A percentile compares a stretch with the other conserved stretches of the same genome.
These are phyloP conservation scores for Castanea crenata DNA, from an alignment of 306 rosid genomes.

Conservation along the genomic window DNA sequence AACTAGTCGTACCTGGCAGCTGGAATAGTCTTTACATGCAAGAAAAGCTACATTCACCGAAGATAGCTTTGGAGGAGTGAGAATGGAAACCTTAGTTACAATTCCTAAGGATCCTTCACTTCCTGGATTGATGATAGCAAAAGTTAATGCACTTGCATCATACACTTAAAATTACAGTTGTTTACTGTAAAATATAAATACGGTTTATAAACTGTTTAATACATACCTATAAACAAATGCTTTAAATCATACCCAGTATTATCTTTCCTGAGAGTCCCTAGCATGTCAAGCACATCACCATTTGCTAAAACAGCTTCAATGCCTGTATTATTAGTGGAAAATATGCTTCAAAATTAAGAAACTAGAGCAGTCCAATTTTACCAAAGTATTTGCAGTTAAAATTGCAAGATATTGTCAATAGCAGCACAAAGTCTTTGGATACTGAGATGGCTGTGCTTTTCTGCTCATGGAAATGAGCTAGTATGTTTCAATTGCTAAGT, in stretches of 20 bases:
- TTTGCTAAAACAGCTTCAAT: conserved; percentile 89
- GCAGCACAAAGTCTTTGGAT: not conserved
- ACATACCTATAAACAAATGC: conserved; percentile 88
- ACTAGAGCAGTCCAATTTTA: conserved; percentile 15
- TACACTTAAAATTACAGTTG: conserved; percentile 1
- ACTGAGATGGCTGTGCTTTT: conserved; percentile 10
- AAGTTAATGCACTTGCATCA: conserved; percentile 16
- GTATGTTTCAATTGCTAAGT: not conserved
- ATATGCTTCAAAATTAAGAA: conserved; percentile 23
- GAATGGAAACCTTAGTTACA: conserved; percentile 89
- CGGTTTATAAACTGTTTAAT: conserved; percentile 3
- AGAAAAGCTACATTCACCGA: conserved; percentile 82
- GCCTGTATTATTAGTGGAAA: conserved; percentile 48
- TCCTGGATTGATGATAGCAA: conserved; percentile 49
- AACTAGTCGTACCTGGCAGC: conserved; percentile 71
- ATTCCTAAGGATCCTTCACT: conserved; percentile 99
- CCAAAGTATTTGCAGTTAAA: conserved; percentile 6
- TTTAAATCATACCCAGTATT: conserved; percentile 94
- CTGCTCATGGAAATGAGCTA: conserved; percentile 18
- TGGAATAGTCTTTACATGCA: conserved; percentile 72
- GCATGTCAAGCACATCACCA: conserved; percentile 92
- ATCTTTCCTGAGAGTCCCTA: conserved; percentile 87
- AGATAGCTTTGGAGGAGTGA: conserved; percentile 84
- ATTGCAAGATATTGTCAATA: conserved; percentile 20
- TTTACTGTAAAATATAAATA: conserved; percentile 5